Base-by-base conservation (phyloP, 768 basidiomycete genomes). In the Fomitopsis pulvina region DNA sequence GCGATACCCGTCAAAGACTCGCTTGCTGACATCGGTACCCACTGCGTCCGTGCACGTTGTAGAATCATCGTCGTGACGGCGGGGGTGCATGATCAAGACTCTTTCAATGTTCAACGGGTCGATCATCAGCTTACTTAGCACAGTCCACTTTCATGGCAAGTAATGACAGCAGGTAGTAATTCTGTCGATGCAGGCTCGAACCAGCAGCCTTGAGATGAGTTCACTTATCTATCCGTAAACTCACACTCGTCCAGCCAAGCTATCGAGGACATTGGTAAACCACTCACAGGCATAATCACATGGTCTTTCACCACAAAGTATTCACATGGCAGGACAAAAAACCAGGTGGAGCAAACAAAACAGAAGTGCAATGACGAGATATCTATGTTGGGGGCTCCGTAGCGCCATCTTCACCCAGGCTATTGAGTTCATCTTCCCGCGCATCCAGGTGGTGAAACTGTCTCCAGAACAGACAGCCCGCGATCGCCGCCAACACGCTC, bases 391-490 rank as follows among this genome's bases (percentile, higher is more conserved):
- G 74, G 34, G 7, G 30, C 30, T 32, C 34, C 14, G 14, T 37
- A 16, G n/a, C n/a, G n/a, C n/a, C 34, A 14, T 37, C 78, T 48
- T 63, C 61, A 1, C 55, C 45, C 56, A 86, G 51, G 46, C 75
- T 75, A 53, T 87, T 87, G 24, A 88, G 67, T 47, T 63, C 59
- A 50, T 87, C 82, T 64, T 89, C 87, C 47, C 78, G 66, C 25
- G 64, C 60, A 61, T 88, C 85, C 37, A 88, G 72, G 12, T 74
- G 64, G 49, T 78, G 68, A 47, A 80, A 74, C 30, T 71, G 68
- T 57, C 77, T 32, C 70, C 69, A 76, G 66, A 89, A 83, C 24
- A 77, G 12, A 44, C 70, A 44, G 11, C 83, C 85, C 2, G 77
- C 66, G 38, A 79, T 32, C 16, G 63, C 69, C 2, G 81, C 76